A percentile compares a stretch with the other conserved stretches of the same genome.
These are phyloP conservation scores for Cladorrhinum samala DNA, from an alignment of 495 filamentous ascomycete genomes.

Conservation along the genomic window DNA sequence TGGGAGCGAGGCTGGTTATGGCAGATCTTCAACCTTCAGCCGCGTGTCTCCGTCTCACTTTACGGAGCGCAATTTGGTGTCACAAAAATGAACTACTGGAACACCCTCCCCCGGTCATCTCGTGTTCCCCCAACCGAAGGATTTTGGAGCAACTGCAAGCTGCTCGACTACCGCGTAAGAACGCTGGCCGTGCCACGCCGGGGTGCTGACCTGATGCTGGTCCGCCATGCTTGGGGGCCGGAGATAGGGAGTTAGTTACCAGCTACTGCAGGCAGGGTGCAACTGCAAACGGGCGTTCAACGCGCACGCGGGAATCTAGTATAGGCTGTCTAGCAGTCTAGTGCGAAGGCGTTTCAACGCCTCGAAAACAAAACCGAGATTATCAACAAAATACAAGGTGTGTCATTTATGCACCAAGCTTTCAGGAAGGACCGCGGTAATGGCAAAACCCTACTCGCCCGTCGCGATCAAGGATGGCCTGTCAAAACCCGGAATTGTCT, in stretches of 20 bases:
- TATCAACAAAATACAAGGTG: too few species aligned
- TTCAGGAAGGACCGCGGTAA: too few species aligned
- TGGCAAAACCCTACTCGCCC: too few species aligned
- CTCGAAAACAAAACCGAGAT: too few species aligned
- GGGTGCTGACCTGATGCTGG: neutral
- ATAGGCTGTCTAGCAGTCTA: too few species aligned
- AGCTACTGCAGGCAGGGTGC: slow-evolving; percentile 2
- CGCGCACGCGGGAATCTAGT: neutral
- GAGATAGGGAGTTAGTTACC: neutral
- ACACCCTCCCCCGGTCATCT: neutral
- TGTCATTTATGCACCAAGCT: too few species aligned
- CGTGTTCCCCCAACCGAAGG: neutral
- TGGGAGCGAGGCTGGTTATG: neutral
- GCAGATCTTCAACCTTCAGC: slow-evolving; percentile 1
- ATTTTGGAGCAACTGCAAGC: neutral
- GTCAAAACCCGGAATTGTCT: too few species aligned
- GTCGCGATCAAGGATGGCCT: too few species aligned
- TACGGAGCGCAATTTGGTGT: neutral
- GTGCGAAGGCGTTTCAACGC: too few species aligned
- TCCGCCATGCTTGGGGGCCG: neutral
- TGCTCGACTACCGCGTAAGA: too few species aligned
- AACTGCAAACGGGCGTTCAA: neutral
- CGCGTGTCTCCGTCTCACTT: neutral
- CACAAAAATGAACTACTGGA: neutral
- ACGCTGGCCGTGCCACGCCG: slow-evolving; percentile 5